Conservation (phyloP, 441 rosid genomes). For the Raphanus hybrid region DNA sequence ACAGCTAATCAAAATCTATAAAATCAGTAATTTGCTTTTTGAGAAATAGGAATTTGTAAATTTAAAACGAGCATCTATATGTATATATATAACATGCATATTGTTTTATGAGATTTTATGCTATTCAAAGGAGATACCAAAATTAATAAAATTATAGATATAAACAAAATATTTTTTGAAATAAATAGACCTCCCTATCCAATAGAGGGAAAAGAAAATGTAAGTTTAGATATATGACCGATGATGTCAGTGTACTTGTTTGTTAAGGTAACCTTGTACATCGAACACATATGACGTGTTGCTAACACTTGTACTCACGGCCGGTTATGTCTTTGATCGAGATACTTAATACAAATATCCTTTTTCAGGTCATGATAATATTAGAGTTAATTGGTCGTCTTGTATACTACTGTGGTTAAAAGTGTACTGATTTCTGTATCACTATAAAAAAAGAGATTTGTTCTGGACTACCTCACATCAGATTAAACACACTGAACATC, state of each 20-base stretch:
- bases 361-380: background rate
- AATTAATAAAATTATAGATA: background rate
- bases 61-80: background rate
- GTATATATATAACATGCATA: background rate
- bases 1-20: background rate
- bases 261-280: conserved; percentile 17
- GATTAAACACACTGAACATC: background rate
- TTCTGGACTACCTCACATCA: background rate
- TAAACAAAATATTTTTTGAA: background rate
- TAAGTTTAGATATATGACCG: background rate
- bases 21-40: background rate
- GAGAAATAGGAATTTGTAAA: background rate
- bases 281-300: conserved; percentile 12
- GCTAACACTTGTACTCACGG: background rate
- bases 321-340: background rate
- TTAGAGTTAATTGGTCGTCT: background rate
- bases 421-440: background rate
- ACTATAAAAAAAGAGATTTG: background rate
- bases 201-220: background rate
- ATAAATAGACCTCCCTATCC: background rate
- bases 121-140: background rate
- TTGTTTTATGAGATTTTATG: background rate
- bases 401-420: background rate
- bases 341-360: background rate
- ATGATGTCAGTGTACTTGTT: background rate